Evolutionary conservation across 2,329 filamentous ascomycete genomes (phyloP).

Genomic region (Pestalotiopsis sp.): DNA sequence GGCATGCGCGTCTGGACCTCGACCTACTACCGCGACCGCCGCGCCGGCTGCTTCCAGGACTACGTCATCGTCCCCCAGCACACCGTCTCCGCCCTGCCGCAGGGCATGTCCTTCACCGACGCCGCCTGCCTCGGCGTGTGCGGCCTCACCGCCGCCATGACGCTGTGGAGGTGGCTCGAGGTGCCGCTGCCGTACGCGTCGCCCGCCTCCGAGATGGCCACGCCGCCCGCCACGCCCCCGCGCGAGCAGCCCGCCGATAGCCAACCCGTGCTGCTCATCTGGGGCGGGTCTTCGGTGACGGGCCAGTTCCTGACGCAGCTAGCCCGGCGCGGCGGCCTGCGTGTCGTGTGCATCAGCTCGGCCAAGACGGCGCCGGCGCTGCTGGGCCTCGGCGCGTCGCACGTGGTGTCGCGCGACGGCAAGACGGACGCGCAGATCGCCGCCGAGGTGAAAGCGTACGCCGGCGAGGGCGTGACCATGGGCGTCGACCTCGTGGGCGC

Average conservation of each 20-base stretch:
- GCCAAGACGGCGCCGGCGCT: slow-evolving; percentile 4
- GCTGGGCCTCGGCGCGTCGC: neutral
- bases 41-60: slow-evolving; percentile 10
- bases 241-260: neutral
- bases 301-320: slow-evolving; percentile 8
- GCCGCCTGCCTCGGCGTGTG: slow-evolving; percentile 9
- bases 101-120: neutral
- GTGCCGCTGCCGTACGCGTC: neutral
- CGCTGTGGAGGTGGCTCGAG: slow-evolving; percentile 12
- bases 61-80: slow-evolving; percentile 11
- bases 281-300: slow-evolving; percentile 9
- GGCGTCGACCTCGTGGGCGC: slow-evolving; percentile 10
- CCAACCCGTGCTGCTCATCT: slow-evolving; percentile 5
- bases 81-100: slow-evolving; percentile 3
- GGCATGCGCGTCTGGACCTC: slow-evolving; percentile 42
- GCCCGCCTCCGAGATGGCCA: neutral
- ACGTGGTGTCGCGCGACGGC: slow-evolving; percentile 5
- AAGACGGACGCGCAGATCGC: slow-evolving; percentile 1
- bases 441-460: neutral
- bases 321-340: neutral
- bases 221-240: neutral
- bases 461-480: slow-evolving; percentile 3
- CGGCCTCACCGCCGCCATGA: slow-evolving; percentile 10
- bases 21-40: slow-evolving; percentile 12
- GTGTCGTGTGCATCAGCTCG: slow-evolving; percentile 1